Percentiles rank a stretch among this genome's conserved stretches.
These are phyloP conservation scores for Fabrea salina DNA, from an alignment of 169 alveolate species.

Conservation along the genomic window DNA sequence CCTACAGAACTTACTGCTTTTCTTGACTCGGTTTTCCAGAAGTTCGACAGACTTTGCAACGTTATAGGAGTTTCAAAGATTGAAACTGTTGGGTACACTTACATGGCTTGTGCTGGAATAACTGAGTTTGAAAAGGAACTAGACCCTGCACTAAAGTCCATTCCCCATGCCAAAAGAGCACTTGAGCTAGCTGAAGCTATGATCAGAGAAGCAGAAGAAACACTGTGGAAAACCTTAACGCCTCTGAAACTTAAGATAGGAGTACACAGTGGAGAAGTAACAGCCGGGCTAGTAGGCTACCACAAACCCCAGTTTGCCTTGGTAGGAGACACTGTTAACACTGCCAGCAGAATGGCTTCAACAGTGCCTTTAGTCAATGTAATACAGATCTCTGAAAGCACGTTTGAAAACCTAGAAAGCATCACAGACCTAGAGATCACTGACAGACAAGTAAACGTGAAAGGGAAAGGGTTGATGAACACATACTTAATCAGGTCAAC, in stretches of 20 bases:
- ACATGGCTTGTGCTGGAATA: constrained; percentile 37
- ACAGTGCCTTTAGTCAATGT: constrained; percentile 4
- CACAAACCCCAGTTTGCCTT: constrained; percentile 83
- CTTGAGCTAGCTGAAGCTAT: not conserved
- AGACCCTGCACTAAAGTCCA: not conserved
- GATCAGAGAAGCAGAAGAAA: not conserved
- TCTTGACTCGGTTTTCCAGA: constrained; percentile 13
- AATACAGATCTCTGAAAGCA: constrained; percentile 1
- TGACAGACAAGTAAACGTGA: not conserved
- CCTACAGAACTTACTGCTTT: constrained; percentile 15
- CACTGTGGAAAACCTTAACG: not conserved
- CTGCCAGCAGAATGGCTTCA: constrained; percentile 81
- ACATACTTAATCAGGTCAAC: constrained; percentile 7
- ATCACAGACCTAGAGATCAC: not conserved
- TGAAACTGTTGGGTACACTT: constrained; percentile 28
- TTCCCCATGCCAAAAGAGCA: constrained; percentile 24
- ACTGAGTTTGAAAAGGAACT: not conserved
- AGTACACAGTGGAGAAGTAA: constrained; percentile 83
- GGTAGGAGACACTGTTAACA: constrained; percentile 85
- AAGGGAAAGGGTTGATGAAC: constrained; percentile 25
- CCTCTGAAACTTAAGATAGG: constrained; percentile 78
- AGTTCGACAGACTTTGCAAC: constrained; percentile 23
- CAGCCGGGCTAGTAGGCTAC: constrained; percentile 86
- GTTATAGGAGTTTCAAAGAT: constrained; percentile 11
- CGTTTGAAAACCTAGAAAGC: not conserved